A percentile compares a stretch with the other conserved stretches of the same genome.
Evolutionary conservation across 805 yeast genomes (phyloP).

Genomic region (Kregervanrija fluxuum): DNA sequence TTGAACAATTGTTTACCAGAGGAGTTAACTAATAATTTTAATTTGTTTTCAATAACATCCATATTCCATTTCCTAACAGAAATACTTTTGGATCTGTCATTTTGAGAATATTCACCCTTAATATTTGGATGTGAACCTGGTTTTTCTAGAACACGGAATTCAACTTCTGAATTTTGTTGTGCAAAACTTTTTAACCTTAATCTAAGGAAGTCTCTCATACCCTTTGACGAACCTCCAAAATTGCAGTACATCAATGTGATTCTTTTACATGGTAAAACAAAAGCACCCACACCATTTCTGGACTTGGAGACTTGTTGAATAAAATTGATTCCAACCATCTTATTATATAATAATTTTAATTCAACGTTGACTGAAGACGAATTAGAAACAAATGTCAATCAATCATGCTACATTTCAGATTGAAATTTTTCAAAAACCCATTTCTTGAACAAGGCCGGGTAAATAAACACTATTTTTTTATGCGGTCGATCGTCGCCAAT

Average conservation of each 20-base stretch:
- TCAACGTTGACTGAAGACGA: too few species aligned
- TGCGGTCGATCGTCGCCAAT: too few species aligned
- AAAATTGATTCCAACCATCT: conserved; percentile 43
- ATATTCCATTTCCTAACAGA: conserved; percentile 71
- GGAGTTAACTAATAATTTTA: conserved; percentile 56
- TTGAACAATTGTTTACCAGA: conserved; percentile 57
- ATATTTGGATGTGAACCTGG: conserved; percentile 75
- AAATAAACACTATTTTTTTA: too few species aligned
- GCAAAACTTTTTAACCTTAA: conserved; percentile 52
- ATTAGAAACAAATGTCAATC: neutral
- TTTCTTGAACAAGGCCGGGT: too few species aligned
- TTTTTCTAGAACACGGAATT: conserved; percentile 61
- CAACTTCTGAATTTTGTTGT: conserved; percentile 51
- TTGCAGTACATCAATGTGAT: conserved; percentile 80
- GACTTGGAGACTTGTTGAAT: conserved; percentile 51
- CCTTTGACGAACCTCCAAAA: conserved; percentile 92
- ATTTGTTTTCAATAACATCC: conserved; percentile 54
- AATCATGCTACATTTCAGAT: too few species aligned
- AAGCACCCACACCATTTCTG: conserved; percentile 73
- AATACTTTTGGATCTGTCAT: conserved; percentile 33
- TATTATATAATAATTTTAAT: neutral
- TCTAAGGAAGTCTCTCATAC: conserved; percentile 61
- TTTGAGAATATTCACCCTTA: conserved; percentile 45
- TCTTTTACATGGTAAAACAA: conserved; percentile 65
- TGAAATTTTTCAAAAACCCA: too few species aligned